Base-by-base conservation (phyloP, 2,329 filamentous ascomycete species). In the Drechslera avenae region DNA sequence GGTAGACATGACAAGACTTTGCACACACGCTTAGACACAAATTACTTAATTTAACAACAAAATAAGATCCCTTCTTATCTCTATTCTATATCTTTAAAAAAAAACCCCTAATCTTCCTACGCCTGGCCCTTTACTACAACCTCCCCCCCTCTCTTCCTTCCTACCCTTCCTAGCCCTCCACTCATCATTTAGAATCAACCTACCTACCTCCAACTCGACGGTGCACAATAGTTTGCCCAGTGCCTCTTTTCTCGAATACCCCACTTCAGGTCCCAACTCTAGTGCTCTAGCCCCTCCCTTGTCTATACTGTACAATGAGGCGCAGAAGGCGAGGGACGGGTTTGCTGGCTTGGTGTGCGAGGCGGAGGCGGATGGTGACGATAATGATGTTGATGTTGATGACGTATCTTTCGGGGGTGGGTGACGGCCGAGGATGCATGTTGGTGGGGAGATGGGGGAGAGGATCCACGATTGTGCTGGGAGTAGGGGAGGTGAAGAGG, bases 181-280 rank as follows among this genome's bases (percentile, higher is more conserved):
- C 23, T 39, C 36, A 16, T 47, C 45, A 21, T 47, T 47, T 14
- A 45, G 5, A 46, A 45, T 50, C 54, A 53, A 52, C 33, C 35
- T 39, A 5, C 56, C 52, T 34, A 53, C 39, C 37, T 51, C 50
- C 28, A 36, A 23, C 31, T 63, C 60, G 17, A 57, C 43, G 30
- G 44, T 37, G 14, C 40, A 46, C 52, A 63, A 41, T 23, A 63
- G 30, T 28, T 45, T 49, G 4, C 14, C 28, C 52, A 65, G 28
- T 9, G 48, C 57, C 12, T 62, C 54, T 10, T 50, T 52, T 32
- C 57, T 50, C 23, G 41, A 52, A 5, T 10, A 17, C 3, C 62
- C 59, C 26, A 49, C 31, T 16, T 62, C 59, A n/a, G 56, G 59
- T 1, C 62, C 59, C 10, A 53, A 12, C 10, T 63, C 60, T 6